phyloP scores from a whole-genome alignment of 768 basidiomycete genomes.

The Trametopsis cervina region DNA sequence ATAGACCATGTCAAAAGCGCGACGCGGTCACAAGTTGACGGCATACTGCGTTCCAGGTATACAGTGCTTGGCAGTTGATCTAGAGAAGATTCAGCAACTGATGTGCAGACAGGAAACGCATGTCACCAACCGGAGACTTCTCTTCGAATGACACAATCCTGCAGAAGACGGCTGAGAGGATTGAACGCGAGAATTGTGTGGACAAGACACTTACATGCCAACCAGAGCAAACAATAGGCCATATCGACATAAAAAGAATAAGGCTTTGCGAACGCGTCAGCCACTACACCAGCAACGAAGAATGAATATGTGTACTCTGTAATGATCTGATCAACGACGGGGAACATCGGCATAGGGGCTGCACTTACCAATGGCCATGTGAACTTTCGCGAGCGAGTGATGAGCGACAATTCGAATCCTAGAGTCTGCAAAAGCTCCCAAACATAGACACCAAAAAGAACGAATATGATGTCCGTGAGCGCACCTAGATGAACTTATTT shows the following conservation, averaged over 20 bases:
- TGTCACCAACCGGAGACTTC: slow-evolving; percentile 33
- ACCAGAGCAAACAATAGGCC: slow-evolving; percentile 61
- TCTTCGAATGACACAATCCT: slow-evolving; percentile 57
- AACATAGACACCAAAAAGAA: slow-evolving; percentile 57
- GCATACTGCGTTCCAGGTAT: slow-evolving; percentile 61
- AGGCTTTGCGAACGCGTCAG: slow-evolving; percentile 29
- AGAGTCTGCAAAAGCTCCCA: slow-evolving; percentile 63
- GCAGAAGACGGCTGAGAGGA: neutral
- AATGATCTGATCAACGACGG: neutral
- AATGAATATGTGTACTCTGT: neutral
- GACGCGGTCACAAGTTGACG: too few species aligned
- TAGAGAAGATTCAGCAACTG: slow-evolving; percentile 9
- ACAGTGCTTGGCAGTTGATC: slow-evolving; percentile 65
- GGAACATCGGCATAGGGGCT: too few species aligned
- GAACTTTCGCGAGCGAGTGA: slow-evolving; percentile 50
- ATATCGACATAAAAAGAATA: slow-evolving; percentile 67
- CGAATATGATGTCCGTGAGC: slow-evolving; percentile 53
- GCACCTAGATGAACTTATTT: slow-evolving; percentile 31
- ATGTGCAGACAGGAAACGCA: slow-evolving; percentile 3
- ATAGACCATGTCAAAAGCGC: too few species aligned
- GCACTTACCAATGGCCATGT: slow-evolving; percentile 68
- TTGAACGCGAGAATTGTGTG: neutral
- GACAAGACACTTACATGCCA: slow-evolving; percentile 42
- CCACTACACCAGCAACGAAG: neutral
- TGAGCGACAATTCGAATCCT: slow-evolving; percentile 61